Evolutionary conservation across 805 yeast genomes (phyloP).

Genomic region (Ogataea pilisensis): DNA sequence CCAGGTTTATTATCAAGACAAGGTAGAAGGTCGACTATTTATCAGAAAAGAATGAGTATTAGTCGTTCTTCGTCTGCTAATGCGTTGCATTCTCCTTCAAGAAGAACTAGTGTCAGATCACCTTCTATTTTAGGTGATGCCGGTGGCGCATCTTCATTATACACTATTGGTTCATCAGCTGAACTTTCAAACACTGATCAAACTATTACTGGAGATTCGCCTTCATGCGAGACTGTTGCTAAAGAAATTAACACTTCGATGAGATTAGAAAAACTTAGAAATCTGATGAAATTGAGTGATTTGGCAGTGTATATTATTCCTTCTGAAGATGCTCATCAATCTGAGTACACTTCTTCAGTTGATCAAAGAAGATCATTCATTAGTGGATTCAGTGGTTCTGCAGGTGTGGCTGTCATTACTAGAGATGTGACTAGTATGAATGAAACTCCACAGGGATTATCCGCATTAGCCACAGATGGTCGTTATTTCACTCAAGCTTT

Average conservation of each 20-base stretch:
- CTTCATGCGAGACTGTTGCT: slow-evolving; percentile 10
- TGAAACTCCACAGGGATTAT: slow-evolving; percentile 48
- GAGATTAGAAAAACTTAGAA: slow-evolving; percentile 58
- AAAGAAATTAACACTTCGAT: slow-evolving; percentile 53
- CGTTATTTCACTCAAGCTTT: slow-evolving; percentile 57
- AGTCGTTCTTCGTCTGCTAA: slow-evolving; percentile 17
- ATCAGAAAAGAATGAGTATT: slow-evolving; percentile 28
- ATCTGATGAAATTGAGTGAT: slow-evolving; percentile 52
- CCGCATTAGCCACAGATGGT: slow-evolving; percentile 57
- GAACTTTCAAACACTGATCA: slow-evolving; percentile 7
- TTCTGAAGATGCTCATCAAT: slow-evolving; percentile 61
- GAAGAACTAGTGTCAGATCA: slow-evolving; percentile 21
- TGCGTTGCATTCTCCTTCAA: too few relatives aligned
- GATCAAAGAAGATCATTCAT: slow-evolving; percentile 57
- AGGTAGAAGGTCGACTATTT: slow-evolving; percentile 53
- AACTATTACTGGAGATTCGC: slow-evolving; percentile 20
- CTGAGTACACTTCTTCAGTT: slow-evolving; percentile 51
- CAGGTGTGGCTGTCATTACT: slow-evolving; percentile 57
- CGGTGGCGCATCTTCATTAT: background rate
- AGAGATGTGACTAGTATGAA: slow-evolving; percentile 50
- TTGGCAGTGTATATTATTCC: slow-evolving; percentile 67
- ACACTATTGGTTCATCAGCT: slow-evolving; percentile 2
- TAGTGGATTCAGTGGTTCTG: slow-evolving; percentile 57
- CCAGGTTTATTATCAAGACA: slow-evolving; percentile 74
- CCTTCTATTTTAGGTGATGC: background rate